Base-by-base conservation (phyloP, 305 asterid species). In the Petunia hybrid region DNA sequence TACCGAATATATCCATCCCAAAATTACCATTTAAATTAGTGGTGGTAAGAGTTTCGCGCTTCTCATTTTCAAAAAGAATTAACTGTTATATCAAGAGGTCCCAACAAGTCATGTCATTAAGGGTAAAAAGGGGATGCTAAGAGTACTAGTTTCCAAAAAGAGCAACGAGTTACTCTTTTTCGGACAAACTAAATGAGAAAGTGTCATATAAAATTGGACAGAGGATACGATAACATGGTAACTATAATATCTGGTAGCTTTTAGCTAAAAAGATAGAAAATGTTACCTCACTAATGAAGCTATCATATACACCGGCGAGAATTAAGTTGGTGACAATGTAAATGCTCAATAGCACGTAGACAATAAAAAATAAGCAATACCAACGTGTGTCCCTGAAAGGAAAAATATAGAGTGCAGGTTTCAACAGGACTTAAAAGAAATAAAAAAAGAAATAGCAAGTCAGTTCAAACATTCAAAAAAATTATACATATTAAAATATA, bases 271-370 rank as follows among this genome's bases (percentile, higher is more conserved):
- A 5, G 77, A 79, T 53, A 48, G 80, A 9, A 53, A 16, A 36
- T n/a, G 59, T 64, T 90, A 93, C 99, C 99, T 94, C 93, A 80
- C 87, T 81, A 91, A 90, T 92, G 81, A 95, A 95, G 92, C 97
- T 93, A 82, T 94, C 98, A 67, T 94, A 95, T 6, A 94, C 97
- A 81, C 92, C 99, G 75, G 99, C 99, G 85, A 95, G 97, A 78
- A 95, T 86, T 95, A 95, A 88, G 84, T 95, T 95, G 90, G 98
- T 92, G 87, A 95, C 97, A 57, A 95, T 91, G 91, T 95, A 95
- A 82, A 94, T 97, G 46, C 98, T 97, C 89, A 95, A 81, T 68
- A 94, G 89, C 89, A 94, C 97, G 68, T 90, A 95, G 78, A 94
- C 85, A 85, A 94, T 95, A 77, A 95, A 93, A 90, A 93, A 95